Base-by-base conservation (phyloP, 805 yeast genomes). In the Metschnikowia lachancei region DNA sequence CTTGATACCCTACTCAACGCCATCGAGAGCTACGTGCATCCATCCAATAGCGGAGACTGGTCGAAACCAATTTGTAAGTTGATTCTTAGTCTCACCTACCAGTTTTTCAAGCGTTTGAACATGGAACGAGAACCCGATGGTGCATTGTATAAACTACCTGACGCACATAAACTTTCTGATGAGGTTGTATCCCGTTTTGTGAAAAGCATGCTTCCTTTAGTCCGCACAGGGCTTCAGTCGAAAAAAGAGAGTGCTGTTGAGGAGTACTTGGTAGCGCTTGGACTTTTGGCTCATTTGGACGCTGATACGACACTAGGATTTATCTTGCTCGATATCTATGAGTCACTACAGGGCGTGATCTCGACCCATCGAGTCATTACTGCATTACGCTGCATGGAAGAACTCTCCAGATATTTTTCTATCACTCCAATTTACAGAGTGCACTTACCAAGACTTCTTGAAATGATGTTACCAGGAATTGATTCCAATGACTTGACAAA, bases 1-100 rank as follows among this genome's bases (percentile, higher is more conserved):
- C 57, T 91, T 4, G 69, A 70, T 18, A 74, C 80, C 0, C 67
- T 87, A 22, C 55, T 85, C n/a, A 81, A 81, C 44, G 81, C 95
- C 0, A 70, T 90, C 5, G 84, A 80, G 51, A 87, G 96, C 16
- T 87, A 84, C 64, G 83, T 82, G 3, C 97, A 94, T 63, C 99
- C 99, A 6, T 90, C 98, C 0, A 91, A 91, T 62, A 64, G 74
- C n/a, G 98, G 97, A 0, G 75, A 76, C n/a, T 91, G 98, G 97
- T 78, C 95, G 0, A 65, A 76, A 22, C 69, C 83, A 4, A 77
- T 92, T 26, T 75, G 95, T 0, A 79, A 79, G 47, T 75, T 87
- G 22, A 69, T 86, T n/a, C 75, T 77, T 50, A 76, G 81, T 36
- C 66, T 88, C 43, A 76, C 82, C 0, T 70, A 75, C 40, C 77